A percentile compares a stretch with the other conserved stretches of the same genome.
Evolutionary conservation across 192 early-diverging fungal genomes (phyloP).

Genomic region (Chytriomyces sp.): DNA sequence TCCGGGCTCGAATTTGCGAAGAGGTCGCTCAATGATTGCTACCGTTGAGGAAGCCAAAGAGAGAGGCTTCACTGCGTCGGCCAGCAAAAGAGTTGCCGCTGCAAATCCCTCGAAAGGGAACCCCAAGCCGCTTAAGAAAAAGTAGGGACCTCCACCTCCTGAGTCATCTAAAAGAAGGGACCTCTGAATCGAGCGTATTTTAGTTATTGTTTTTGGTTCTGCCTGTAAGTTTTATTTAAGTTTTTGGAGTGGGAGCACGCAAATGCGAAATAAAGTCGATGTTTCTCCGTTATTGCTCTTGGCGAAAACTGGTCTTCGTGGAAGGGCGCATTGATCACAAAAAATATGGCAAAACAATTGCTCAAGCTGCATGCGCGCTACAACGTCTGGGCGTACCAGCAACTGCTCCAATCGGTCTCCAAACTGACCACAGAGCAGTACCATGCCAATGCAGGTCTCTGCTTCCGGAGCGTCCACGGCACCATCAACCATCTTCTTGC

Average conservation of each 20-base stretch:
- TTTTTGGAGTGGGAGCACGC: too few relatives aligned
- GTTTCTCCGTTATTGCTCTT: too few relatives aligned
- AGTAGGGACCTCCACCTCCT: too few relatives aligned
- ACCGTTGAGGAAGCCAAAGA: slow-evolving; percentile 18
- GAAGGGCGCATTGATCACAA: too few relatives aligned
- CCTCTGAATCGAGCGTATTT: too few relatives aligned
- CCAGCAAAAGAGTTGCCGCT: not conserved
- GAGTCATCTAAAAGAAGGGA: too few relatives aligned
- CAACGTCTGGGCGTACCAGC: not conserved
- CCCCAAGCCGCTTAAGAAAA: too few relatives aligned
- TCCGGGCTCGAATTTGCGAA: not conserved
- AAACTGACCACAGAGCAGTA: slow-evolving; percentile 22
- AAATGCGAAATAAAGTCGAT: too few relatives aligned
- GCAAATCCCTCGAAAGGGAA: not conserved
- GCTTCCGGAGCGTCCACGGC: slow-evolving; percentile 38
- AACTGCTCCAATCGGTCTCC: not conserved
- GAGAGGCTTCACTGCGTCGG: slow-evolving; percentile 3
- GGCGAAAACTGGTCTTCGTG: too few relatives aligned
- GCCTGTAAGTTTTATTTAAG: too few relatives aligned
- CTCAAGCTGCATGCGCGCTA: not conserved
- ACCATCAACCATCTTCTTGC: slow-evolving; percentile 37
- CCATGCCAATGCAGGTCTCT: slow-evolving; percentile 28
- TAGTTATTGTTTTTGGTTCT: too few relatives aligned
- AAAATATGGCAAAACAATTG: too few relatives aligned
- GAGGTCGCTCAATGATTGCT: slow-evolving; percentile 8